Evolutionary conservation across 768 basidiomycete species (phyloP).

Genomic region (Krasilnikovozyma curviuscula): DNA sequence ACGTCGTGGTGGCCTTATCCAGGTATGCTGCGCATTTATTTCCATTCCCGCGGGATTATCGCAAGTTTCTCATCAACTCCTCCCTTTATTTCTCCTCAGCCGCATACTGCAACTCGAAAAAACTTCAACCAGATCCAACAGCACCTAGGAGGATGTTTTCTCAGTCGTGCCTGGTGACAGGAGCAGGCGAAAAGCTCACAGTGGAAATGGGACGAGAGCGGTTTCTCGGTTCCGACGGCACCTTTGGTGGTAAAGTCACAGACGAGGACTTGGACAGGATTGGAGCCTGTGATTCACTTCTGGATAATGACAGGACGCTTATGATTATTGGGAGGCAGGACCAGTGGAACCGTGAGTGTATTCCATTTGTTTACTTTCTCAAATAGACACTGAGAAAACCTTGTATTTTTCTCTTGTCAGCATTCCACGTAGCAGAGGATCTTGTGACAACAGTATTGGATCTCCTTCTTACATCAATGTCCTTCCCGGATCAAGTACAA

Average conservation of each 20-base stretch:
- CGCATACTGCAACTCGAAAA: conserved; percentile 18
- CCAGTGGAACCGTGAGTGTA: conserved; percentile 21
- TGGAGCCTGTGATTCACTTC: too few species aligned
- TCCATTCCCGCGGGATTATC: too few species aligned
- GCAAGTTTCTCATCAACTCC: too few species aligned
- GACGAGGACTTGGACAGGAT: conserved; percentile 7
- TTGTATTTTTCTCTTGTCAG: neutral
- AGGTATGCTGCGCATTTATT: too few species aligned
- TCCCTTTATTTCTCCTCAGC: too few species aligned
- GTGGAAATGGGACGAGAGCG: conserved; percentile 19
- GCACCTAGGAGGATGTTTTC: conserved; percentile 7
- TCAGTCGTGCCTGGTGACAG: conserved; percentile 14
- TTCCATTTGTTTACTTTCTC: too few species aligned
- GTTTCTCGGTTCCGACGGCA: conserved; percentile 18
- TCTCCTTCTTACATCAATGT: conserved; percentile 14
- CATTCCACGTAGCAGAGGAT: conserved; percentile 23
- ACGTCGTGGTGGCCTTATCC: conserved; percentile 22
- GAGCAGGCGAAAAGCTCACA: conserved; percentile 12
- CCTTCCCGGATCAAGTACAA: conserved; percentile 12
- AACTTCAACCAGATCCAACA: conserved; percentile 11
- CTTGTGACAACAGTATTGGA: conserved; percentile 23
- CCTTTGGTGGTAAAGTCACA: neutral
- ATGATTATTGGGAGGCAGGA: conserved; percentile 21
- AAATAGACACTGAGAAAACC: neutral
- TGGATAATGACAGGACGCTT: conserved; percentile 14